Base-by-base conservation (phyloP, 1,139 yeast genomes). In the Candida tunisiensis region DNA sequence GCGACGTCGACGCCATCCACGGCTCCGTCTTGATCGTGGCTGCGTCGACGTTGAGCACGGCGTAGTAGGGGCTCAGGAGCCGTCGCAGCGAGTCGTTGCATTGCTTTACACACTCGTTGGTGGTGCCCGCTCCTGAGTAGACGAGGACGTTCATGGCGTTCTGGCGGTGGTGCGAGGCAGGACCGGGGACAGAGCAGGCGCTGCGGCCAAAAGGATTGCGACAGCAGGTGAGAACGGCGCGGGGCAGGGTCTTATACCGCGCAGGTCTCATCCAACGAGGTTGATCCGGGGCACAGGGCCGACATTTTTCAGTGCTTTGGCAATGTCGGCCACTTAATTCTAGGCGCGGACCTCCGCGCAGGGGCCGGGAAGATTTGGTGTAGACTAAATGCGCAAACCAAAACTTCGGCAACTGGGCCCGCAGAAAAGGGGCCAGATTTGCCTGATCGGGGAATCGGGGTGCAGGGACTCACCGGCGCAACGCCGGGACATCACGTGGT, bases 1-100 rank as follows among this genome's bases (percentile, higher is more conserved):
- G 56, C 0, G 92, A 60, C 0, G 96, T 78, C 41, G 79, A 78
- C 6, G 65, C 44, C 41, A 65, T 64, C 98, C 99, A 91, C 0
- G 98, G 98, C 43, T 88, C 96, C 23, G 66, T 64, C 26, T 65
- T 49, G 10, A 88, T 49, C 0, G 78, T 67, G 8, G 55, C 47
- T 15, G 79, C 71, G 19, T 69, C 66, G 1, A 82, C 77, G 3
- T 79, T 65, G 13, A 72, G 61, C 4, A 88, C 93, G 0, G 94
- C 93, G 47, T 88, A 91, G 50, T 74, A 63, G 0, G 95, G 94
- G 1, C 93, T 77, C n/a, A 88, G 58, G 32, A 77, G 66, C 19
- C 67, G 51, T 29, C 92, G 57, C 14, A 88, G 58, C 0, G 92
- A 67, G 34, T 79, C 91, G 3, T 79, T 51, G 31, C 92, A 72